Base-by-base conservation (phyloP, 1,284 basidiomycete species). In the Kwoniella shivajii region DNA sequence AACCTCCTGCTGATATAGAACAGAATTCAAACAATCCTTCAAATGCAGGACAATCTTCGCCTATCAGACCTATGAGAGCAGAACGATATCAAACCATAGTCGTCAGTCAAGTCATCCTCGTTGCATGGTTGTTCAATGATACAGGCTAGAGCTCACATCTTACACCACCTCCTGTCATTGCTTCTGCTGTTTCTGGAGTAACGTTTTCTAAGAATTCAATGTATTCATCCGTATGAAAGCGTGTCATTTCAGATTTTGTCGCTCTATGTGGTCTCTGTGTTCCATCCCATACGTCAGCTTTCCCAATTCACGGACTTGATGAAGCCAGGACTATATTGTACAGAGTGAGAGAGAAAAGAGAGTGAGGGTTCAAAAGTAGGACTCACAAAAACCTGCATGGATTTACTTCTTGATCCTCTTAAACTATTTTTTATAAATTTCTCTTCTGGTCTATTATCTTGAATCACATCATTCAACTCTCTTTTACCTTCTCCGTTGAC, bases 201-300 rank as follows among this genome's bases (percentile, higher is more conserved):
- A 98, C 92, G 47, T 85, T 84, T 55, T 85, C 84, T 27, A 99
- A 80, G 66, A 98, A 94, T 68, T 97, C 86, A 61, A 99, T 85
- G 78, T 97, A 98, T 81, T 99, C 95, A 80, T 99, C 95, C 11
- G 94, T 95, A 77, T 99, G 96, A 75, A 99, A 99, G 18, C 86
- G 80, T 4, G 90, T 89, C 89, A 99, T 91, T 46, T 86, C 84
- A 68, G 89, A 86, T 11, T 88, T 85, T 0, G 86, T 85, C 1
- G 93, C 89, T 38, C 92, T 84, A 72, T 84, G 86, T 1, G 96
- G 88, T 69, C 85, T 84, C 90, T 92, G 49, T 27, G 18, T 16
- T 7, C 22, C 0, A 18, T 16, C 2, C 20, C 22, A 13, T 29
- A 26, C 34, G 18, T 50, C 48, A 50, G 48, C 48, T 5, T 6